Conservation (phyloP, 2,329 filamentous ascomycete genomes). For the Gaeumannomyces sp. region DNA sequence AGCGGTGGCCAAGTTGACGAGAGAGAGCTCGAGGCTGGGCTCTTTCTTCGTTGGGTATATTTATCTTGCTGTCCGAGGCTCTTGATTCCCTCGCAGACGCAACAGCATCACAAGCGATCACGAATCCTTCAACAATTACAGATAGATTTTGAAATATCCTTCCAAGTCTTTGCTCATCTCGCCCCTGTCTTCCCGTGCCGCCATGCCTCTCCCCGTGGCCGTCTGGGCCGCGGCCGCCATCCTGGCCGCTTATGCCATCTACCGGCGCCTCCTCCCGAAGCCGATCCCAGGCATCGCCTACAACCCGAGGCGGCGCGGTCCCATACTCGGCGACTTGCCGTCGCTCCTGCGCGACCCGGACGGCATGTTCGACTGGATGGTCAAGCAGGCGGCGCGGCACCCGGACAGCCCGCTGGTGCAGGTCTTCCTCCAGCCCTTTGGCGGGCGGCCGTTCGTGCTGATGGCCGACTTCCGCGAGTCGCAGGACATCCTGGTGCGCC, state of each 20-base stretch:
- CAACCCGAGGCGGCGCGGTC: constrained; percentile 5
- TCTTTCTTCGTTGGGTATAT: no score
- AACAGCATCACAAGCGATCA: no score
- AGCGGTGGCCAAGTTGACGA: no score
- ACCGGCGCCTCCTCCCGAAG: constrained; percentile 8
- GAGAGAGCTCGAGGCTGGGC: no score
- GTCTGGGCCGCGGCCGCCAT: not conserved
- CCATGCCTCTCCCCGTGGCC: no score
- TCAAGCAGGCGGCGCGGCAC: not conserved
- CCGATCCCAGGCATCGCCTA: constrained; percentile 10
- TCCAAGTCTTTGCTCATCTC: no score
- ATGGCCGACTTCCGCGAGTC: constrained; percentile 22
- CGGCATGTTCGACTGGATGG: not conserved
- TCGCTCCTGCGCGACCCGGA: not conserved
- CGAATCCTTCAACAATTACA: no score
- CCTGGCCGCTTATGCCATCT: constrained; percentile 3
- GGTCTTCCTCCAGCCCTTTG: constrained; percentile 17
- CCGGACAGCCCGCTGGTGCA: constrained; percentile 18
- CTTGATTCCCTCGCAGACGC: no score
- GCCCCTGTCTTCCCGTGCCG: no score
- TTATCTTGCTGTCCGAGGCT: no score
- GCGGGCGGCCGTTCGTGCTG: constrained; percentile 18
- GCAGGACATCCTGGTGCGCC: constrained; percentile 24
- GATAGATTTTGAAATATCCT: no score
- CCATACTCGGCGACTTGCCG: constrained; percentile 8